These are phyloP conservation scores for Gracilaria domingensis DNA, from an alignment of 23 red algal species.

Conservation along the genomic window DNA sequence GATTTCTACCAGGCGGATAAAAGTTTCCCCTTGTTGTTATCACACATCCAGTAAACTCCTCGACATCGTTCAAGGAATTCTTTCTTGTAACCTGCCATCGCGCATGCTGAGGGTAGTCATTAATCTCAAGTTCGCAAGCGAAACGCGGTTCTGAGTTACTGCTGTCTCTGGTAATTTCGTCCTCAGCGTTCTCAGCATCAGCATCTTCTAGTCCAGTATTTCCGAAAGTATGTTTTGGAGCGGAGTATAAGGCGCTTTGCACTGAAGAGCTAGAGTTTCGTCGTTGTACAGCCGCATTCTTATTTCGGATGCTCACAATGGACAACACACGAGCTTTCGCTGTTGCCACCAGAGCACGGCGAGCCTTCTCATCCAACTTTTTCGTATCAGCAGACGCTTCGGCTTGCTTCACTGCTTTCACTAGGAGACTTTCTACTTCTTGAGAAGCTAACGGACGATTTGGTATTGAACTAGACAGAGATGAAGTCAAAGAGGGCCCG, in stretches of 20 bases:
- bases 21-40: constrained; percentile 85
- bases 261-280: background rate
- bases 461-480: background rate
- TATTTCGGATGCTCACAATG: constrained; percentile 48
- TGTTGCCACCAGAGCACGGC: constrained; percentile 44
- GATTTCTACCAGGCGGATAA: constrained; percentile 85
- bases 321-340: constrained; percentile 66
- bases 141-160: constrained; percentile 36
- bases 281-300: constrained; percentile 14
- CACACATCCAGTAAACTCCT: constrained; percentile 89
- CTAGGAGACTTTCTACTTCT: constrained; percentile 31
- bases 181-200: constrained; percentile 6
- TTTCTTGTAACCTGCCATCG: constrained; percentile 91
- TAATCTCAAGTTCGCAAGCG: constrained; percentile 89
- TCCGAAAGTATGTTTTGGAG: background rate
- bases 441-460: constrained; percentile 30
- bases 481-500: background rate
- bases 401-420: constrained; percentile 44
- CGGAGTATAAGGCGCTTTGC: background rate
- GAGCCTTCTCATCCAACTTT: constrained; percentile 51
- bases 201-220: constrained; percentile 19
- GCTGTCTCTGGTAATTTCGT: constrained; percentile 4
- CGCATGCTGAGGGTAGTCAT: constrained; percentile 95
- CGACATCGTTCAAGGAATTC: constrained; percentile 79
- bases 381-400: constrained; percentile 18